Conservation (phyloP, 2,329 filamentous ascomycete species). For the Fusarium subglutinans region DNA sequence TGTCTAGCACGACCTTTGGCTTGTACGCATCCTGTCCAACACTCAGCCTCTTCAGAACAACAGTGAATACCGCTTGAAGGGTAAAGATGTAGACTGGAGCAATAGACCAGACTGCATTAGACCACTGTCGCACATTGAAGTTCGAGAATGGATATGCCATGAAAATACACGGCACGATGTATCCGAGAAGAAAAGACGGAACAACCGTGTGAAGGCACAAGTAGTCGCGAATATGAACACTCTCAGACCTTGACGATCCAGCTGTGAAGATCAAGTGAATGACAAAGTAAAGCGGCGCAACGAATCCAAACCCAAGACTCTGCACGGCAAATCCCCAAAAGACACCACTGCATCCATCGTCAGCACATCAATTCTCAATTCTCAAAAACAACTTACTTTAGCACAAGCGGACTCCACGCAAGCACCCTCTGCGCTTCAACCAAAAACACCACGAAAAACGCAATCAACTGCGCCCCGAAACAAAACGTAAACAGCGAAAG, state of each 20-base stretch:
- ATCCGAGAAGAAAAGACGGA: conserved; percentile 37
- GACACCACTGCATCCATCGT: conserved; percentile 20
- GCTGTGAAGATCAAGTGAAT: conserved; percentile 35
- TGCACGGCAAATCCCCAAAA: conserved; percentile 40
- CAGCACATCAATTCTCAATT: neutral
- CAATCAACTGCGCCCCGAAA: conserved; percentile 37
- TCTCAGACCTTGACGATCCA: neutral
- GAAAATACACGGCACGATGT: conserved; percentile 28
- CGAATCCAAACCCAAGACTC: conserved; percentile 34
- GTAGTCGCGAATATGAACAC: conserved; percentile 32
- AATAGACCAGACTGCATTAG: conserved; percentile 34
- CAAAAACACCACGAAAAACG: conserved; percentile 32
- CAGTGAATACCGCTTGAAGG: conserved; percentile 26
- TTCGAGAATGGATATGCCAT: conserved; percentile 34
- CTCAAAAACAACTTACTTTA: conserved; percentile 27
- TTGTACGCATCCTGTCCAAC: conserved; percentile 33
- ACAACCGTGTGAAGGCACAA: conserved; percentile 26
- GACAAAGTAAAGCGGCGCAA: conserved; percentile 35
- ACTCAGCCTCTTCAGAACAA: conserved; percentile 30
- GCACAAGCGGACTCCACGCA: conserved; percentile 14
- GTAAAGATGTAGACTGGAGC: conserved; percentile 34
- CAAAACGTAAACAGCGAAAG: conserved; percentile 33
- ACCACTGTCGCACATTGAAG: conserved; percentile 32
- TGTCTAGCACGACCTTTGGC: conserved; percentile 23
- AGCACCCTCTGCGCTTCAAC: conserved; percentile 31